Percentiles rank a stretch among this genome's conserved stretches.
phyloP scores from a whole-genome alignment of 78 protist species.

The Guillardia theta region DNA sequence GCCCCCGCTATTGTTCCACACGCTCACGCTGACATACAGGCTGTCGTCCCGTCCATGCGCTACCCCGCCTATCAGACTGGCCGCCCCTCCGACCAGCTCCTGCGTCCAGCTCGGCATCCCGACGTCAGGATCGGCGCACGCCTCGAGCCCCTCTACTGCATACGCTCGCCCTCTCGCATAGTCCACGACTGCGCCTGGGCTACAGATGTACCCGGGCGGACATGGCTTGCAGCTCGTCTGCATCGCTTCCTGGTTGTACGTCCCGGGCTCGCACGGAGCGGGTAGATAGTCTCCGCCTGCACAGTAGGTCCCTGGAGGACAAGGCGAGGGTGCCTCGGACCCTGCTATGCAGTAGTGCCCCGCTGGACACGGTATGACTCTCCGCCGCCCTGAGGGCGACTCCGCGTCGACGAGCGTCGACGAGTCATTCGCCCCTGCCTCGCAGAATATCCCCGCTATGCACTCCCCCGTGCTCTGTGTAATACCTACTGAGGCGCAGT shows the following conservation, averaged over 20 bases:
- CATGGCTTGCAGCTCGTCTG: conserved; percentile 31
- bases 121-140: background rate
- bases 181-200: conserved; percentile 19
- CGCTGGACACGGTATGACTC: background rate
- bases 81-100: background rate
- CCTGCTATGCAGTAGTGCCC: conserved; percentile 39
- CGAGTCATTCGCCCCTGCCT: background rate
- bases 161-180: background rate
- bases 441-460: conserved; percentile 53
- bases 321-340: background rate
- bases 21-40: background rate
- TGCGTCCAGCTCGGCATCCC: background rate
- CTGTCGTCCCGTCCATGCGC: background rate
- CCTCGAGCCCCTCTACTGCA: background rate
- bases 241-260: background rate
- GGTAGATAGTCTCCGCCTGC: background rate
- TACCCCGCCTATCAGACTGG: background rate
- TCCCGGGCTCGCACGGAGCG: conserved; percentile 6
- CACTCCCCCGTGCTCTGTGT: conserved; percentile 29
- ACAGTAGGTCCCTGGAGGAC: conserved; percentile 67
- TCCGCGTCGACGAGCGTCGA: background rate
- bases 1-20: background rate
- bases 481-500: background rate
- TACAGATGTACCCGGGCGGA: conserved; percentile 29
- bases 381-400: background rate